A percentile compares a stretch with the other conserved stretches of the same genome.
phyloP scores from a whole-genome alignment of 1,139 yeast species.

The Diutina sp. region DNA sequence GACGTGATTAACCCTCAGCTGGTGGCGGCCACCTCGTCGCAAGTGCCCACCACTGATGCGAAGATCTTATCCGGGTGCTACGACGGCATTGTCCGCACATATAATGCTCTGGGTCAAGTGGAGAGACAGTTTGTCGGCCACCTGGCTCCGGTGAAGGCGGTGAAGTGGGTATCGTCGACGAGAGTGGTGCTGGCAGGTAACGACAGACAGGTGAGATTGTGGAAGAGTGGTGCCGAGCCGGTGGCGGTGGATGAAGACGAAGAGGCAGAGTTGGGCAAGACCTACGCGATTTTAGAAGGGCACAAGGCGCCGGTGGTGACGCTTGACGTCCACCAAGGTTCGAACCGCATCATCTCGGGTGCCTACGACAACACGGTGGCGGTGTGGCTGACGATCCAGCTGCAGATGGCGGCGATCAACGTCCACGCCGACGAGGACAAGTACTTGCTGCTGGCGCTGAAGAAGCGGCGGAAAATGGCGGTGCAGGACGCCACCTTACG shows the following conservation, averaged over 20 bases:
- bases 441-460: slow-evolving; percentile 65
- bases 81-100: slow-evolving; percentile 87
- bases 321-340: slow-evolving; percentile 43
- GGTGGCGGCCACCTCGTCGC: slow-evolving; percentile 16
- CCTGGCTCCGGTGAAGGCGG: slow-evolving; percentile 72
- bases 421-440: slow-evolving; percentile 40
- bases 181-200: slow-evolving; percentile 78
- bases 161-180: slow-evolving; percentile 63
- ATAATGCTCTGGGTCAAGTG: slow-evolving; percentile 75
- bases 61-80: slow-evolving; percentile 80
- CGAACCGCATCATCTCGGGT: slow-evolving; percentile 64
- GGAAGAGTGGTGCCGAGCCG: slow-evolving; percentile 57
- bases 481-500: slow-evolving; percentile 64
- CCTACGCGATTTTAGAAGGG: slow-evolving; percentile 75
- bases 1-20: slow-evolving; percentile 25
- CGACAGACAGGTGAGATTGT: slow-evolving; percentile 78
- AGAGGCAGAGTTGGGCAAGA: slow-evolving; percentile 57
- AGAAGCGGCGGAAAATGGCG: slow-evolving; percentile 77
- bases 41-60: slow-evolving; percentile 18
- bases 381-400: slow-evolving; percentile 78
- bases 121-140: slow-evolving; percentile 81
- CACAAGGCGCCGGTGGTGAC: slow-evolving; percentile 80
- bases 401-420: slow-evolving; percentile 49
- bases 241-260: slow-evolving; percentile 28
- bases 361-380: slow-evolving; percentile 75